Evolutionary conservation across 495 filamentous ascomycete species (phyloP), one percentile per base, ranked within the genome.

Genomic region (Aspergillus kassunensis): DNA sequence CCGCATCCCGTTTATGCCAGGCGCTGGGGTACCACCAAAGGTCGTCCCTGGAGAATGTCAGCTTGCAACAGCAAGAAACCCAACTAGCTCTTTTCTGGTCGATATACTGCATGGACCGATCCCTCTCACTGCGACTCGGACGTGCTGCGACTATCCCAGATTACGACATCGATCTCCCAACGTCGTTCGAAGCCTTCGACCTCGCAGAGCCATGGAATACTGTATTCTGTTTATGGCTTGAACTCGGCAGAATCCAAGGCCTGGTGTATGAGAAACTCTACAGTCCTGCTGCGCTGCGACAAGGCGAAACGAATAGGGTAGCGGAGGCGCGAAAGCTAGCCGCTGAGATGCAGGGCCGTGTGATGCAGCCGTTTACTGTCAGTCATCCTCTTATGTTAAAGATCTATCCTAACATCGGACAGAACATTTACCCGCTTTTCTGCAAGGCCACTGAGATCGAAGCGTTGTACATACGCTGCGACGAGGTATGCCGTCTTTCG

Each of bases 21-120:
- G 81, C 72, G 0, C 72, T 86, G 0, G 85, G 84, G 11, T 85
- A 82, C 51, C 83, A 89, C 57, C 80, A 82, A 18, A 60, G 71
- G 1, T 72, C 73, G 6, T 72, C 72, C 1, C 79, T 78, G 70
- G 72, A 78, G 15, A 54, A 75, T 37, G 75, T 80, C 34, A 63
- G 54, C 3, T 51, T 55, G 0, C 41, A 62, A 19, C 62, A 71
- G 23, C 68, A 65, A 21, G 64, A 73, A 7, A 51, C 70, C 25
- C 70, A 67, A 25, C 61, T 66, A 11, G 40, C 41, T 19, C 53
- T 85, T 9, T 89, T 89, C 59, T 89, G 84, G 84, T 74, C 80
- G 15, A 64, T 77, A 3, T 87, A 87, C 55, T 74, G 78, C 23
- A 62, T 84, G 7, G 76, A 86, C 53, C 83, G 80, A 53, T 73